Conservation (phyloP, 1,139 yeast species). For the Geotrichum bryndzae region DNA sequence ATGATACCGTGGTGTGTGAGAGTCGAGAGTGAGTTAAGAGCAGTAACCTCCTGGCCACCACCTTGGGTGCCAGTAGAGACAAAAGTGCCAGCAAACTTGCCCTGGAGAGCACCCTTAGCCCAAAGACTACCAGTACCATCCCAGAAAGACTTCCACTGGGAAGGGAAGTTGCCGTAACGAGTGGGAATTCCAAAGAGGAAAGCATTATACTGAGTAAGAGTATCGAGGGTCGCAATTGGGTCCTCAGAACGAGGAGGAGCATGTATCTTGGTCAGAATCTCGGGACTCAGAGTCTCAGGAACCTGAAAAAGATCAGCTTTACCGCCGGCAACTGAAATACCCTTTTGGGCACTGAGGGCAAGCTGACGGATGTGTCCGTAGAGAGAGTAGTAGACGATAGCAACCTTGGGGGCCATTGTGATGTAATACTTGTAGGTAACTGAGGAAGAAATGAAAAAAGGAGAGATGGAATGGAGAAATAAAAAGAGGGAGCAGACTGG, state of each 20-base stretch:
- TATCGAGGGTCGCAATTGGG: constrained; percentile 58
- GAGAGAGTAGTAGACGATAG: constrained; percentile 66
- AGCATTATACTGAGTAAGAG: constrained; percentile 56
- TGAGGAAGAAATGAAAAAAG: constrained; percentile 5
- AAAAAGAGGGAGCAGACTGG: background rate
- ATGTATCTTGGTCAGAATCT: constrained; percentile 48
- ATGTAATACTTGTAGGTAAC: constrained; percentile 12
- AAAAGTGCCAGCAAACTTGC: constrained; percentile 66
- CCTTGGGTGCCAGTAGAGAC: constrained; percentile 72
- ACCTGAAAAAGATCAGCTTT: constrained; percentile 61
- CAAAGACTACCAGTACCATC: constrained; percentile 72
- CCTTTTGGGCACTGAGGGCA: constrained; percentile 63
- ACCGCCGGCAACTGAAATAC: constrained; percentile 66
- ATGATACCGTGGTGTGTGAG: constrained; percentile 41
- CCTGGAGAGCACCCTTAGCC: constrained; percentile 63
- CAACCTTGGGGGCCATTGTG: constrained; percentile 45
- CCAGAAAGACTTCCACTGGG: constrained; percentile 71
- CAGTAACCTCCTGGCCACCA: constrained; percentile 72
- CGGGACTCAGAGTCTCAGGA: constrained; percentile 62
- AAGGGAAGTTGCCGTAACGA: constrained; percentile 69
- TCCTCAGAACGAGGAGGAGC: constrained; percentile 53
- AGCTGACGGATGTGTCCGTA: constrained; percentile 66
- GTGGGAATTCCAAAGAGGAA: constrained; percentile 30
- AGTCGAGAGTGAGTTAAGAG: constrained; percentile 53
- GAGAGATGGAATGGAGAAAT: background rate